Base-by-base conservation (phyloP, 2,329 filamentous ascomycete species). In the Penicillium hordei region DNA sequence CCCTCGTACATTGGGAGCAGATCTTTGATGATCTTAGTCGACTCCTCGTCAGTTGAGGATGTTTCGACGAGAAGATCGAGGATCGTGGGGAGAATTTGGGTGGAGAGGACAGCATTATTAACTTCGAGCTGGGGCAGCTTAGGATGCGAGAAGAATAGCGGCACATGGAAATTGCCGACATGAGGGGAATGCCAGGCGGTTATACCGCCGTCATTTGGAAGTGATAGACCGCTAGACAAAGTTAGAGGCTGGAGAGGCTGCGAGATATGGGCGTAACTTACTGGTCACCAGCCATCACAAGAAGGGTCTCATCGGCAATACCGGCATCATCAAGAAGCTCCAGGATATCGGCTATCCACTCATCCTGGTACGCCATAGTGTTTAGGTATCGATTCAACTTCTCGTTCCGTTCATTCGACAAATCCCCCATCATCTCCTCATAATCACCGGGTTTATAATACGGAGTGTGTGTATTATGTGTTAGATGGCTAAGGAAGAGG, bases 1-100 rank as follows among this genome's bases (percentile, higher is more conserved):
- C 78, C 79, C 63, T 81, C 76, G 66, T 81, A 81, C 55, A 79
- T 69, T 9, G 76, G 72, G 10, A 78, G 69, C 1, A 81, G 66
- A 52, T 78, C 73, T 5, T 66, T 64, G 9, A 77, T 74, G 12
- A 73, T 71, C 1, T 67, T 59, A 2, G 58, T 63, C 56, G 75
- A 73, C n/a, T 65, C 55, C 1, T 62, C 40, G 48, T 76, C 68
- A 17, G 81, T 64, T 4, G 78, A 80, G 34, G 69, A 67, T 36
- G 76, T 76, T 52, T 73, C 70, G 44, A 77, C 65, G 25, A 81
- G 70, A 1, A 81, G 72, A 60, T 81, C 79, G 13, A 81, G 74
- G 48, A 81, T 73, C 1, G 78, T 81, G 2, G 79, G 79, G 2
- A 81, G 60, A 52, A 81, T 78, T 48, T 77, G 74, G 5, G 62